These are phyloP conservation scores for Aspergillus japonicus DNA, from an alignment of 2,329 filamentous ascomycete species.

Conservation along the genomic window DNA sequence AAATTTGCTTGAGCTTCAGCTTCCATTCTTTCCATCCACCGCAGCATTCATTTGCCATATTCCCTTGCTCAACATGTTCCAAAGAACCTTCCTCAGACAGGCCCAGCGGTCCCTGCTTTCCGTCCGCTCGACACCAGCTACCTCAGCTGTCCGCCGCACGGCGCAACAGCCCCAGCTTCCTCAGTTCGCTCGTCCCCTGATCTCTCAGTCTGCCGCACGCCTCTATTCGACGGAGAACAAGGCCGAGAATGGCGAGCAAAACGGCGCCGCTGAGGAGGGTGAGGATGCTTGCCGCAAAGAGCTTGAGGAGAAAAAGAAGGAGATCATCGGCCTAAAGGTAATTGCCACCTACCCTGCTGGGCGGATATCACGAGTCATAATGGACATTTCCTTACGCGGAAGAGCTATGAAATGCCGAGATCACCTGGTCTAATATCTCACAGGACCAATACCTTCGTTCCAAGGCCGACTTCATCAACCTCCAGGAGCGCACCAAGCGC, in stretches of 20 bases:
- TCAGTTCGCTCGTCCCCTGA: conserved; percentile 33
- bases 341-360: conserved; percentile 13
- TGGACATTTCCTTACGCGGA: not conserved
- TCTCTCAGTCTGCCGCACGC: conserved; percentile 35
- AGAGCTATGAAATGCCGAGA: no score
- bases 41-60: not conserved
- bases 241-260: conserved; percentile 33
- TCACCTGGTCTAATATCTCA: not conserved
- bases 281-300: conserved; percentile 61
- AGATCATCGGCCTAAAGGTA: conserved; percentile 84
- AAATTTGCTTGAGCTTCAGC: conserved; percentile 1
- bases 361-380: not conserved
- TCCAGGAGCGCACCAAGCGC: conserved; percentile 89
- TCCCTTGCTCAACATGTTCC: conserved; percentile 39
- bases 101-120: conserved; percentile 38
- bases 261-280: conserved; percentile 38
- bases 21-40: not conserved
- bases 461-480: conserved; percentile 95
- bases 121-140: conserved; percentile 33
- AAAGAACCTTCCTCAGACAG: conserved; percentile 44
- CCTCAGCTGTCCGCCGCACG: conserved; percentile 34
- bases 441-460: conserved; percentile 94
- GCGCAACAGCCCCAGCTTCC: conserved; percentile 32
- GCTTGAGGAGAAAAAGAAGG: conserved; percentile 69
- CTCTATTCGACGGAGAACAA: conserved; percentile 47